phyloP scores from a whole-genome alignment of 768 basidiomycete species.

The Mycena rebaudengoi region DNA sequence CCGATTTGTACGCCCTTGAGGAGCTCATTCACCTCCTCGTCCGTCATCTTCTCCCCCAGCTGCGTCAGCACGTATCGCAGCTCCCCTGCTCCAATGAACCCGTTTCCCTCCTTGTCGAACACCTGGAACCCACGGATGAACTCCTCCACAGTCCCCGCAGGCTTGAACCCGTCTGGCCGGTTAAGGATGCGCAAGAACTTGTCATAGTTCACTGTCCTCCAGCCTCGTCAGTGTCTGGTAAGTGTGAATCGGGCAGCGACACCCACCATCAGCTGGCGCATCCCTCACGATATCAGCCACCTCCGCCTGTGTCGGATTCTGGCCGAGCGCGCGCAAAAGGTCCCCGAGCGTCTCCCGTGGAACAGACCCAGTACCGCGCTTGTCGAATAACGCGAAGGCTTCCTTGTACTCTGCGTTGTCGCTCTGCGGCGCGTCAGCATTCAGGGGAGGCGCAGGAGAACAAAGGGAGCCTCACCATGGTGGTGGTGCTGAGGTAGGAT shows the following conservation, averaged over 20 bases:
- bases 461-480: conserved; percentile 6
- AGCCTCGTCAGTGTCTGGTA: neutral
- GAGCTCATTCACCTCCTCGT: conserved; percentile 97
- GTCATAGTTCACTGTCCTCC: conserved; percentile 89
- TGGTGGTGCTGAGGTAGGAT: no score
- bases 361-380: conserved; percentile 91
- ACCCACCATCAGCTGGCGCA: conserved; percentile 80
- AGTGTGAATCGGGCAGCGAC: neutral
- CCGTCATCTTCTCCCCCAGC: conserved; percentile 97
- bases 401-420: conserved; percentile 92
- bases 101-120: conserved; percentile 95
- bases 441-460: neutral
- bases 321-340: conserved; percentile 91
- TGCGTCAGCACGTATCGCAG: conserved; percentile 94
- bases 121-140: conserved; percentile 99
- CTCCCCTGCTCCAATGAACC: conserved; percentile 91
- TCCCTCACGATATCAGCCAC: conserved; percentile 80
- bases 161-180: conserved; percentile 96
- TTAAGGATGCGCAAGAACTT: conserved; percentile 92
- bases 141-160: conserved; percentile 95
- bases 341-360: conserved; percentile 91
- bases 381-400: conserved; percentile 98
- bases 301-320: conserved; percentile 99
- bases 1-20: conserved; percentile 95
- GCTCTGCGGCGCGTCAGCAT: conserved; percentile 39